Percentiles rank a stretch among this genome's conserved stretches.
These are phyloP conservation scores for Trichothecium roseum DNA, from an alignment of 2,329 filamentous ascomycete genomes.

Conservation along the genomic window DNA sequence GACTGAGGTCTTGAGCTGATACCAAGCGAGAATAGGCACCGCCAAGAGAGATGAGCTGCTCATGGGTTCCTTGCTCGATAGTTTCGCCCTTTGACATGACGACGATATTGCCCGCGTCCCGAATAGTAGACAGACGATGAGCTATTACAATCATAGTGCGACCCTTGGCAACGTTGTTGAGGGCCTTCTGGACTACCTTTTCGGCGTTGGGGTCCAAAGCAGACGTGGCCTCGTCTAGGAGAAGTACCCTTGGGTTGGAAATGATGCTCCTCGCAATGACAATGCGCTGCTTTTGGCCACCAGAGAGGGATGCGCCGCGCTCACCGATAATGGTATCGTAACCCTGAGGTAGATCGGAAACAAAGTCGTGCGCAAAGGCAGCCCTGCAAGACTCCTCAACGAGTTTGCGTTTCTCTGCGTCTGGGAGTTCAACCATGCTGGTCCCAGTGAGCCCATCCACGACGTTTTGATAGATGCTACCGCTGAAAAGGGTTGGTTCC, in stretches of 20 bases:
- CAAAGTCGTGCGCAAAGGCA: slow-evolving; percentile 43
- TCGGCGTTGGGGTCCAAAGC: slow-evolving; percentile 38
- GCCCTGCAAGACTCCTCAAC: slow-evolving; percentile 37
- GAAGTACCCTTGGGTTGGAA: slow-evolving; percentile 50
- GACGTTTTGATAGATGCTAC: slow-evolving; percentile 42
- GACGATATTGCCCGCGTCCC: slow-evolving; percentile 54
- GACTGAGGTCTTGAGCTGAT: slow-evolving; percentile 24
- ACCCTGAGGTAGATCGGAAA: slow-evolving; percentile 37
- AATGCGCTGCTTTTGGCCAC: slow-evolving; percentile 57
- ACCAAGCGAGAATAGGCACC: slow-evolving; percentile 44
- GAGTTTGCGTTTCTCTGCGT: slow-evolving; percentile 31
- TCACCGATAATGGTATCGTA: slow-evolving; percentile 56
- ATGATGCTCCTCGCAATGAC: slow-evolving; percentile 58
- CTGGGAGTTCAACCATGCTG: slow-evolving; percentile 22
- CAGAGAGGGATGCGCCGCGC: slow-evolving; percentile 53
- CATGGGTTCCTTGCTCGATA: slow-evolving; percentile 53
- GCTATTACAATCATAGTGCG: slow-evolving; percentile 59
- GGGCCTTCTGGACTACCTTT: slow-evolving; percentile 42
- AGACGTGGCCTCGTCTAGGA: slow-evolving; percentile 61
- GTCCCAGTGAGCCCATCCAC: slow-evolving; percentile 32
- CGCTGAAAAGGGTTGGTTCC: slow-evolving; percentile 43
- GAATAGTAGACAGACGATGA: slow-evolving; percentile 47
- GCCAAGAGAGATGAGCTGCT: slow-evolving; percentile 36
- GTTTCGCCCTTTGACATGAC: slow-evolving; percentile 50
- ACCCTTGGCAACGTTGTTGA: slow-evolving; percentile 41